phyloP scores from a whole-genome alignment of 2,329 filamentous ascomycete species.

The Phyllachora maydis region DNA sequence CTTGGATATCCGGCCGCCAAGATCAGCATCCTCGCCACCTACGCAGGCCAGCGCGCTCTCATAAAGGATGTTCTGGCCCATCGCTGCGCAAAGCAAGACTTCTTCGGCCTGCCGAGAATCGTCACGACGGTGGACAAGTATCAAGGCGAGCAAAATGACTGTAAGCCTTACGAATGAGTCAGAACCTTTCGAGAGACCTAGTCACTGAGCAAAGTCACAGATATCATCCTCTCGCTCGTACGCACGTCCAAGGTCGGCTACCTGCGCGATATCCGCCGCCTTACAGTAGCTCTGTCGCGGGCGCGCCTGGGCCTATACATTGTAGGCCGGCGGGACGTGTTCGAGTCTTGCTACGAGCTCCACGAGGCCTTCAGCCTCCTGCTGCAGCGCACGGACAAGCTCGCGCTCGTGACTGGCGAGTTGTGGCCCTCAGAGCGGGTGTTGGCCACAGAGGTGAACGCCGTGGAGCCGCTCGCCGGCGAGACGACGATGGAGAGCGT shows the following conservation, averaged over 20 bases:
- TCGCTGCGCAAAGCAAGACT: constrained; percentile 59
- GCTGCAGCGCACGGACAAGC: constrained; percentile 56
- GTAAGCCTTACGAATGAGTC: too few relatives aligned
- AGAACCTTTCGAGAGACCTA: too few relatives aligned
- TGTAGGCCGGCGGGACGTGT: constrained; percentile 70
- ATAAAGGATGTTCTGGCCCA: constrained; percentile 73
- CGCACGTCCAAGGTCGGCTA: constrained; percentile 81
- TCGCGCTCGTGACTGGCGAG: constrained; percentile 67
- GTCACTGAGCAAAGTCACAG: too few relatives aligned
- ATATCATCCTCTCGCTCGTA: constrained; percentile 83
- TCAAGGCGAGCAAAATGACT: constrained; percentile 98
- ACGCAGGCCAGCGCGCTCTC: constrained; percentile 77
- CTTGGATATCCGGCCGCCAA: constrained; percentile 70
- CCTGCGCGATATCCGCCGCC: constrained; percentile 74
- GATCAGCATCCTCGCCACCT: constrained; percentile 83
- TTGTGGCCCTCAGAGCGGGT: constrained; percentile 53
- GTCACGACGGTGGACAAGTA: constrained; percentile 97
- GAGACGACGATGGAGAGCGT: constrained; percentile 68
- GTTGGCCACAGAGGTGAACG: constrained; percentile 20
- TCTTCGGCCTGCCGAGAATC: constrained; percentile 77
- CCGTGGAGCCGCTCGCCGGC: constrained; percentile 27
- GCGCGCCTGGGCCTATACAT: constrained; percentile 84
- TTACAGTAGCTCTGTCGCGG: constrained; percentile 87
- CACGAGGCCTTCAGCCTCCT: constrained; percentile 69
- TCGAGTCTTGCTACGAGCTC: constrained; percentile 76